Evolutionary conservation across 495 filamentous ascomycete species (phyloP), one percentile per base, ranked within the genome.

Genomic region (Aspergillus haitiensis): DNA sequence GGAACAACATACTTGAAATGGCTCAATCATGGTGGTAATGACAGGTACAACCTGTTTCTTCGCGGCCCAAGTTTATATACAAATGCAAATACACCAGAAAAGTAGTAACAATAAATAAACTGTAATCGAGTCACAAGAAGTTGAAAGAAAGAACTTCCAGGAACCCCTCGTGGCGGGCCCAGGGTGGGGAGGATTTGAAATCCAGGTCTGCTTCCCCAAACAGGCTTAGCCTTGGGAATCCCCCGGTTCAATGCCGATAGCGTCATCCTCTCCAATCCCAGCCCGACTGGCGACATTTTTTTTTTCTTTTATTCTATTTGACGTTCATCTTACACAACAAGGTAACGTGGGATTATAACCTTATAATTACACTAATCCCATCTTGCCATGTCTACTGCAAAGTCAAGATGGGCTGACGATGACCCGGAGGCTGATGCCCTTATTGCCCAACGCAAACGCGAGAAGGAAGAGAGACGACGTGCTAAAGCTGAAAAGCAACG

Each of bases 391-490:
- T 92, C 91, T 88, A 81, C 87, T 55, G 66, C 73, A 16, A 87
- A 85, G 73, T 97, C 93, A 44, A 86, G 94, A 66, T 98, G 94
- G 94, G 91, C 89, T 58, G 81, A 91, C 67, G 84, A 88, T 55
- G 91, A 80, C 62, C 75, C 77, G 47, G 77, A 91, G 61, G 89
- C 93, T 57, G 83, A 85, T 31, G 88, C 83, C 15, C 75, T 86
- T 48, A 81, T 90, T 61, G 88, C 87, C 15, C 84, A 87, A 66
- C 81, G 84, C 44, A 95, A 90, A 76, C 81, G 82, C 63, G 92
- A 96, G 67, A 97, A 95, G 74, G 93, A 97, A 70, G 86, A 90
- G 58, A 96, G 92, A 77, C 91, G 88, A 73, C 86, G 88, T 52
- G 75, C 85, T 34, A 98, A 95, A 71, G 89, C 85, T n/a, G 88